phyloP scores from a whole-genome alignment of 2,329 filamentous ascomycete species.

The Magnaporthiopsis poae region DNA sequence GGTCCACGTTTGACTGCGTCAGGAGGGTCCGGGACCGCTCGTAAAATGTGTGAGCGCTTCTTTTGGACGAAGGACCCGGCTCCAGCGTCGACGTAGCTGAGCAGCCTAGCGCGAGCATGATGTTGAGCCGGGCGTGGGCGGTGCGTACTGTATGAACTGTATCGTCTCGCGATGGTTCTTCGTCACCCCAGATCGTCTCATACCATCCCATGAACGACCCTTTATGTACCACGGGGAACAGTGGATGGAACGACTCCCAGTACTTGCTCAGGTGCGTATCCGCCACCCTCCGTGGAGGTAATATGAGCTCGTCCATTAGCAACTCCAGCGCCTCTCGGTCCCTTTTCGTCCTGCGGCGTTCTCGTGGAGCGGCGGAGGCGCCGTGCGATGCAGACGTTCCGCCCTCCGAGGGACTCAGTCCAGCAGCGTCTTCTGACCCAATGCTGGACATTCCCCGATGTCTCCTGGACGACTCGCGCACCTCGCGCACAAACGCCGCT shows the following conservation, averaged over 20 bases:
- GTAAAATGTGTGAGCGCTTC: slow-evolving; percentile 5
- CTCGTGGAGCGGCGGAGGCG: not conserved
- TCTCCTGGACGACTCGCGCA: slow-evolving; percentile 6
- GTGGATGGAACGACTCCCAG: slow-evolving; percentile 14
- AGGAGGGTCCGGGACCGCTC: slow-evolving; percentile 6
- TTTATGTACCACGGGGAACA: slow-evolving; percentile 13
- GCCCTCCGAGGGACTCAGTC: slow-evolving; percentile 3
- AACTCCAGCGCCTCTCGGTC: slow-evolving; percentile 6
- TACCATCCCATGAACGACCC: slow-evolving; percentile 12
- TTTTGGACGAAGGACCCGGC: not conserved
- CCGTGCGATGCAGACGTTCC: not conserved
- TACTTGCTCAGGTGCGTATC: slow-evolving; percentile 6
- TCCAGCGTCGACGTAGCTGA: not conserved
- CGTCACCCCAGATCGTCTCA: slow-evolving; percentile 9
- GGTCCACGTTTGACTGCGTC: slow-evolving; percentile 4
- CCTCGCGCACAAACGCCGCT: slow-evolving; percentile 9
- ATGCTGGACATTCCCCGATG: slow-evolving; percentile 2
- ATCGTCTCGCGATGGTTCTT: not conserved
- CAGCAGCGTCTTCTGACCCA: not conserved
- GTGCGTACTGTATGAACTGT: slow-evolving; percentile 4
- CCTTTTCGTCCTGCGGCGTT: slow-evolving; percentile 1
- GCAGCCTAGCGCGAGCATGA: slow-evolving; percentile 8
- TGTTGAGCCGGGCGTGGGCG: slow-evolving; percentile 8
- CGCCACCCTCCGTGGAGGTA: slow-evolving; percentile 6
- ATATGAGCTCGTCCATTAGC: slow-evolving; percentile 7